A percentile compares a stretch with the other conserved stretches of the same genome.
Conservation (phyloP, 129 eudicot genomes). For the Logfia minima region DNA sequence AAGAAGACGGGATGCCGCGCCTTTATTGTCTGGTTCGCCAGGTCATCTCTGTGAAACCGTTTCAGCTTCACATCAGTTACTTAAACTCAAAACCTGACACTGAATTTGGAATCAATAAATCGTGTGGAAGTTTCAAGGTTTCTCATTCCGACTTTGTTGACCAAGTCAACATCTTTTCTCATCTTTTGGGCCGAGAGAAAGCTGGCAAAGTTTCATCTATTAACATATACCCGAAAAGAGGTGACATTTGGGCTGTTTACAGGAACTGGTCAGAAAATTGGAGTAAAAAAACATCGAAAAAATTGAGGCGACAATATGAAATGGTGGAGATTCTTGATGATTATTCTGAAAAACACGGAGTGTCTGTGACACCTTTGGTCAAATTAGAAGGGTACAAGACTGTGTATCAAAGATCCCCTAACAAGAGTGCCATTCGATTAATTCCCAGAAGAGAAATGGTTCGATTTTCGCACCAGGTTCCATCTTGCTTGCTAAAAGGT, state of each 20-base stretch:
- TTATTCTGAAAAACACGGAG: conserved; percentile 78
- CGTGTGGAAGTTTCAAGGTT: conserved; percentile 85
- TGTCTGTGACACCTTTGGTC: conserved; percentile 61
- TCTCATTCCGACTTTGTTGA: conserved; percentile 64
- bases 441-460: conserved; percentile 89
- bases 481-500: conserved; percentile 69
- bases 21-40: conserved; percentile 87
- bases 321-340: conserved; percentile 94
- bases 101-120: conserved; percentile 84
- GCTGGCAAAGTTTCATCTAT: conserved; percentile 82
- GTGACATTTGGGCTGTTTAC: conserved; percentile 91
- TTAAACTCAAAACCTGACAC: conserved; percentile 75
- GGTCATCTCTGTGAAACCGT: conserved; percentile 78
- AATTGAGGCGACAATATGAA: conserved; percentile 73
- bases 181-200: conserved; percentile 72
- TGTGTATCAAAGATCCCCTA: conserved; percentile 62
- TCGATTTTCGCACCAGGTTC: conserved; percentile 93
- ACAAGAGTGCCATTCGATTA: conserved; percentile 51
- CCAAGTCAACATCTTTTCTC: conserved; percentile 93
- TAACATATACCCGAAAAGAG: conserved; percentile 73
- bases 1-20: conserved; percentile 99
- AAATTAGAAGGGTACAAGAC: conserved; percentile 80
- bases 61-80: conserved; percentile 79
- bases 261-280: conserved; percentile 83
- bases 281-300: conserved; percentile 58